Evolutionary conservation across 2,329 filamentous ascomycete species (phyloP), one percentile per base, ranked within the genome.

Genomic region (Epichloe typhina): DNA sequence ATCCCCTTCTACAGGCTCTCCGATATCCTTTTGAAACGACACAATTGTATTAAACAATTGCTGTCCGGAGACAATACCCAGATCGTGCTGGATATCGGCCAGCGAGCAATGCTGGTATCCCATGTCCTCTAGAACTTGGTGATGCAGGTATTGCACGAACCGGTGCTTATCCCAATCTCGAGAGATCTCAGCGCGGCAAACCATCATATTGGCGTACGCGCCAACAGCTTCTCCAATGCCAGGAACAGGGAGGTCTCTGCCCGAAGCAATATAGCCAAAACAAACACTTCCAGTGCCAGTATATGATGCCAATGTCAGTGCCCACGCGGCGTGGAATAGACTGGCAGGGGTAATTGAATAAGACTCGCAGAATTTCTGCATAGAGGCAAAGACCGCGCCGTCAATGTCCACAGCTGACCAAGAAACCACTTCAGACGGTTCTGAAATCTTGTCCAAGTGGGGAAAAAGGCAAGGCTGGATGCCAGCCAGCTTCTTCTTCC

Each of bases 121-220:
- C 53, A 78, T 64, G 41, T 70, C 69, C 39, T 65, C 61, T 19
- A 73, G 64, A 17, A 73, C 72, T 50, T 75, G 68, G 12, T 62
- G 61, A 41, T 76, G 74, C 0, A 75, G 2, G 58, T 46, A 46
- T 31, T 50, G 42, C 8, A 45, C 52, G 9, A 77, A 61, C 1
- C 65, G 50, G 43, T 66, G 49, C 54, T 46, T 50, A 4, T 7
- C 21, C 49, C 49, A 50, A 6, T 62, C 49, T 47, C 42, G 43
- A 39, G 50, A 46, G 61, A 73, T 55, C 50, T 64, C 58, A 4
- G 77, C 63, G 5, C 71, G 69, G 52, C 70, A 76, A 44, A 75
- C 71, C 3, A 80, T 66, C 69, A 79, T 77, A 50, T 76, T 77
- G 52, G 79, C 73, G 46, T 78, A 74, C 9, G 70, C 66, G 0